Conservation (phyloP, 352 stramenopile genomes). For the Blastocystis sp. region DNA sequence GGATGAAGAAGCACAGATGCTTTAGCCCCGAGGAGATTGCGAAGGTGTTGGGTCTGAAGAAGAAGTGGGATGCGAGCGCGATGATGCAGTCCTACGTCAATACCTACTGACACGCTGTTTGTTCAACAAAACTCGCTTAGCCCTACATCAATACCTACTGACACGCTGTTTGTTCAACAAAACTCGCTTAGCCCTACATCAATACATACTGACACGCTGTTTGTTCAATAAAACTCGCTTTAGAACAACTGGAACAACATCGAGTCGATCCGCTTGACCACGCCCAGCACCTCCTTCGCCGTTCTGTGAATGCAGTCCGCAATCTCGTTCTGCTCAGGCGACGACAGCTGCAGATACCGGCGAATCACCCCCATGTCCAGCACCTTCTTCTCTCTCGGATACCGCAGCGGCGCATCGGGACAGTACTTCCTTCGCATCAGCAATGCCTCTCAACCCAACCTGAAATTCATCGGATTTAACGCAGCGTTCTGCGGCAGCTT, state of each 20-base stretch:
- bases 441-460: neutral
- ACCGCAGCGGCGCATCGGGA: slow-evolving; percentile 1
- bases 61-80: slow-evolving; percentile 31
- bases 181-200: slow-evolving; percentile 12
- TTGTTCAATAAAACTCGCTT: neutral
- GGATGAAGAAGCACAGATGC: slow-evolving; percentile 16
- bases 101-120: slow-evolving; percentile 15
- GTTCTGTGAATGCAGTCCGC: slow-evolving; percentile 17
- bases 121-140: neutral
- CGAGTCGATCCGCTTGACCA: slow-evolving; percentile 10
- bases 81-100: slow-evolving; percentile 23
- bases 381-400: slow-evolving; percentile 53
- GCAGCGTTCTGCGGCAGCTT: slow-evolving; percentile 43
- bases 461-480: slow-evolving; percentile 44
- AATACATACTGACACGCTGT: slow-evolving; percentile 15
- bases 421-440: slow-evolving; percentile 26
- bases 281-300: neutral
- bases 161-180: neutral
- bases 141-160: slow-evolving; percentile 38
- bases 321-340: slow-evolving; percentile 15
- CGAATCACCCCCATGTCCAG: slow-evolving; percentile 65
- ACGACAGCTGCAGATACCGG: slow-evolving; percentile 39
- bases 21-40: slow-evolving; percentile 18
- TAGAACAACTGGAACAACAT: slow-evolving; percentile 48
- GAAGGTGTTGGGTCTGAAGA: slow-evolving; percentile 4